Evolutionary conservation across 306 rosid genomes (phyloP).

Genomic region (Argentina anserina): DNA sequence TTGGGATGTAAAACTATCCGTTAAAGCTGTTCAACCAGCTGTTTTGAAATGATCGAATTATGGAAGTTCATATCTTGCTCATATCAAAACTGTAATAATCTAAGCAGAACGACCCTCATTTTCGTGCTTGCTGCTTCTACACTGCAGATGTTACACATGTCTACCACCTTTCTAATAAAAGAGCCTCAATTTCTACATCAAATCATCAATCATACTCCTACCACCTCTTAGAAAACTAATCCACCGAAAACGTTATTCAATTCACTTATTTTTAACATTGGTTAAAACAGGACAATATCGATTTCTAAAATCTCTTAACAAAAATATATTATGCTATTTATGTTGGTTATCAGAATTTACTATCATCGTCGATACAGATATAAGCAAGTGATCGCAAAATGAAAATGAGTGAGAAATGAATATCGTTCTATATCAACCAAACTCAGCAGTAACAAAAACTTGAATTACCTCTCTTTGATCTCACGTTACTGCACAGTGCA

Average conservation of each 20-base stretch:
- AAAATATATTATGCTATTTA: too few species aligned
- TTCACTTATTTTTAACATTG: too few species aligned
- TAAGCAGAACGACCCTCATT: not conserved
- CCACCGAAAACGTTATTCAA: too few species aligned
- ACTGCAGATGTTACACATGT: not conserved
- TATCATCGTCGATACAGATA: not conserved
- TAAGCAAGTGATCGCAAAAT: not conserved
- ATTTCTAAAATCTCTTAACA: too few species aligned
- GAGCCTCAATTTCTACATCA: not conserved
- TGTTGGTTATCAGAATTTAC: too few species aligned
- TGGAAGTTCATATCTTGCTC: not conserved
- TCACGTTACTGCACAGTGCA: not conserved
- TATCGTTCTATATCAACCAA: too few species aligned
- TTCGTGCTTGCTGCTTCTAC: not conserved
- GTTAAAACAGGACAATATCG: too few species aligned
- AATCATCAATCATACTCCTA: not conserved
- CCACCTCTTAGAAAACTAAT: not conserved
- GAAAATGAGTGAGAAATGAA: not conserved
- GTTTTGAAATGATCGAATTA: not conserved
- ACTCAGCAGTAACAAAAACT: too few species aligned
- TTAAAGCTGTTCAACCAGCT: constrained; percentile 17
- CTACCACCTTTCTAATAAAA: not conserved
- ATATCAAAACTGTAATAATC: not conserved
- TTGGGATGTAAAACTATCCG: not conserved
- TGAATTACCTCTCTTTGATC: too few species aligned